Evolutionary conservation across 805 yeast species (phyloP).

Genomic region (Naumovozyma dairenensis): DNA sequence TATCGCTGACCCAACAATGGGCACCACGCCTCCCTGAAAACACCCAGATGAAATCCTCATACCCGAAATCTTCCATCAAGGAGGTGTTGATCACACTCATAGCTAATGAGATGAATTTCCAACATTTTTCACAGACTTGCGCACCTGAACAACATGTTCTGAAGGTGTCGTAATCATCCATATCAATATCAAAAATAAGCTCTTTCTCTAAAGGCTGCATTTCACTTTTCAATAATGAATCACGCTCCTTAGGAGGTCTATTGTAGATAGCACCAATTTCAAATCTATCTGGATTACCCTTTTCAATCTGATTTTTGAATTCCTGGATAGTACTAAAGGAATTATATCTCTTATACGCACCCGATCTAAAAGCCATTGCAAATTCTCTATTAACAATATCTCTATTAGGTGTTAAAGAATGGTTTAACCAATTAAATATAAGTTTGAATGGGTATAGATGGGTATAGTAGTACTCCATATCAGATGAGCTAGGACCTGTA

Average conservation of each 20-base stretch:
- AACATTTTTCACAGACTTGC: constrained; percentile 76
- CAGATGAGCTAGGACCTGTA: constrained; percentile 35
- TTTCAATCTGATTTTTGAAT: constrained; percentile 66
- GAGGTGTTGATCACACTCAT: constrained; percentile 63
- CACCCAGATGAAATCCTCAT: constrained; percentile 81
- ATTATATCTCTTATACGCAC: constrained; percentile 84
- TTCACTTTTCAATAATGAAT: constrained; percentile 60
- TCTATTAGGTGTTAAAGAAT: constrained; percentile 60
- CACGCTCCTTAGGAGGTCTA: constrained; percentile 79
- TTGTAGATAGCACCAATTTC: constrained; percentile 91
- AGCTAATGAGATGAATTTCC: constrained; percentile 87
- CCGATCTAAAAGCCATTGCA: constrained; percentile 81
- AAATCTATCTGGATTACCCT: constrained; percentile 76
- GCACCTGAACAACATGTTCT: constrained; percentile 91
- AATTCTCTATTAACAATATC: constrained; percentile 87
- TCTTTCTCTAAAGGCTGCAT: constrained; percentile 81
- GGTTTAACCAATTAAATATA: constrained; percentile 84
- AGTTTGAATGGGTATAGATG: constrained; percentile 65
- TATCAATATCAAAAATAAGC: constrained; percentile 91
- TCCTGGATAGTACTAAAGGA: constrained; percentile 60
- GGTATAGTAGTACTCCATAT: constrained; percentile 64
- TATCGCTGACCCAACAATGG: constrained; percentile 95
- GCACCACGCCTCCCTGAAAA: constrained; percentile 98
- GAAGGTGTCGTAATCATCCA: constrained; percentile 89
- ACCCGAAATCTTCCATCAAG: constrained; percentile 81